phyloP scores from a whole-genome alignment of 1,284 basidiomycete genomes.

The Trichosporon faecale region DNA sequence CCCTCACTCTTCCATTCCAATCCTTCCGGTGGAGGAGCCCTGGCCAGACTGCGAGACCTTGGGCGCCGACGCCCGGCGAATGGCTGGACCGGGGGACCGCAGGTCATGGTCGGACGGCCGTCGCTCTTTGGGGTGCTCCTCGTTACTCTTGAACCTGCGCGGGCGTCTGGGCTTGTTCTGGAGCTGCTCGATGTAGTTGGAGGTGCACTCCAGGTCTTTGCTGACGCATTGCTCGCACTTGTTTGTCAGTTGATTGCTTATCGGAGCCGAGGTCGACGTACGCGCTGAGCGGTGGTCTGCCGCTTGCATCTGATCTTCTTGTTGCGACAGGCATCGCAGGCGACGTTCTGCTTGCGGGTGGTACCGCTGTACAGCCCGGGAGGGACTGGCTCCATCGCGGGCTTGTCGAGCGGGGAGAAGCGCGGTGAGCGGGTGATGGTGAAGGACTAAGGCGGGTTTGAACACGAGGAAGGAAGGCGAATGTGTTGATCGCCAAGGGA shows the following conservation, averaged over 20 bases:
- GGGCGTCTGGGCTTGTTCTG: constrained; percentile 33
- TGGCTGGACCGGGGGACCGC: neutral
- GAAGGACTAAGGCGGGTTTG: neutral
- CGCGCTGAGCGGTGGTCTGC: constrained; percentile 19
- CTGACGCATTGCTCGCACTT: constrained; percentile 45
- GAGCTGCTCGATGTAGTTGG: constrained; percentile 42
- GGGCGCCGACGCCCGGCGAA: neutral
- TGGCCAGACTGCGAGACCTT: neutral
- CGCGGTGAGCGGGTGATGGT: neutral
- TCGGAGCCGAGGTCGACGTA: constrained; percentile 9
- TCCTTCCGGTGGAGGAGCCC: neutral
- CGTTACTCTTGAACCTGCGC: constrained; percentile 21
- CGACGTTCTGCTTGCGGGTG: constrained; percentile 72
- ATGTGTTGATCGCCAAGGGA: neutral
- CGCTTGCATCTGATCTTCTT: constrained; percentile 44
- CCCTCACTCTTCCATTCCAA: constrained; percentile 9
- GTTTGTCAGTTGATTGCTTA: constrained; percentile 2
- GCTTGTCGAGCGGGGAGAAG: neutral
- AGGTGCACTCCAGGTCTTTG: constrained; percentile 40
- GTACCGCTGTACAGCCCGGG: constrained; percentile 18
- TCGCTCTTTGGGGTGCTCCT: constrained; percentile 13
- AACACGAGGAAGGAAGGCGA: neutral
- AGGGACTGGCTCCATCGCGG: constrained; percentile 17
- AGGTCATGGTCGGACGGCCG: constrained; percentile 7
- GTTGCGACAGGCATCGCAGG: constrained; percentile 72